phyloP scores from a whole-genome alignment of 306 rosid genomes.

The Begonia fuchsioides region DNA sequence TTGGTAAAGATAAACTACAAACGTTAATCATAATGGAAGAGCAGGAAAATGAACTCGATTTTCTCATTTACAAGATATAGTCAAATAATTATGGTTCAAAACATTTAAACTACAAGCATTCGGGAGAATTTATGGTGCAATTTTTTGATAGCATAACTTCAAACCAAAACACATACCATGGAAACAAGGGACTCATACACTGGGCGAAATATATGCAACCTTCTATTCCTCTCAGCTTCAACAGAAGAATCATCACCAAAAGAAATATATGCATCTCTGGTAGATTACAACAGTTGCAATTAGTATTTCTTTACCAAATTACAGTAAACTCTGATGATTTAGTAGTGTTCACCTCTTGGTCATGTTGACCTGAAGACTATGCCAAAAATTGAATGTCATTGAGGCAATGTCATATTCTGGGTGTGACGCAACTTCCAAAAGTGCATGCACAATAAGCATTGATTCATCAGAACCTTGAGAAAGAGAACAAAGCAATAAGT shows the following conservation, averaged over 20 bases:
- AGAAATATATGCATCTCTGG: slow-evolving; percentile 68
- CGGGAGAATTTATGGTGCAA: background rate
- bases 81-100: too few species aligned
- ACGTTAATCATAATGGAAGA: too few species aligned
- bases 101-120: too few species aligned
- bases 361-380: slow-evolving; percentile 81
- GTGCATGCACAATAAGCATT: slow-evolving; percentile 76
- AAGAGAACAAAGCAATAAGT: slow-evolving; percentile 1
- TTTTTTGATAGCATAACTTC: slow-evolving; percentile 1
- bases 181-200: slow-evolving; percentile 95
- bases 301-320: slow-evolving; percentile 12
- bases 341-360: slow-evolving; percentile 50
- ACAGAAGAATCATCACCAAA: slow-evolving; percentile 50
- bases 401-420: slow-evolving; percentile 87
- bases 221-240: slow-evolving; percentile 84
- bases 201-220: slow-evolving; percentile 69
- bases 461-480: slow-evolving; percentile 81
- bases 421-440: slow-evolving; percentile 96
- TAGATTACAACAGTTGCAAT: slow-evolving; percentile 16
- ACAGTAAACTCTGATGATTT: slow-evolving; percentile 4
- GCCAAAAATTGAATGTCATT: slow-evolving; percentile 98
- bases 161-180: slow-evolving; percentile 45
- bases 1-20: too few species aligned
- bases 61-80: too few species aligned
- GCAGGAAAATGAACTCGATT: too few species aligned